A percentile compares a stretch with the other conserved stretches of the same genome.
Conservation (phyloP, 2,329 filamentous ascomycete genomes). For the Neofusicoccum umdonicola region DNA sequence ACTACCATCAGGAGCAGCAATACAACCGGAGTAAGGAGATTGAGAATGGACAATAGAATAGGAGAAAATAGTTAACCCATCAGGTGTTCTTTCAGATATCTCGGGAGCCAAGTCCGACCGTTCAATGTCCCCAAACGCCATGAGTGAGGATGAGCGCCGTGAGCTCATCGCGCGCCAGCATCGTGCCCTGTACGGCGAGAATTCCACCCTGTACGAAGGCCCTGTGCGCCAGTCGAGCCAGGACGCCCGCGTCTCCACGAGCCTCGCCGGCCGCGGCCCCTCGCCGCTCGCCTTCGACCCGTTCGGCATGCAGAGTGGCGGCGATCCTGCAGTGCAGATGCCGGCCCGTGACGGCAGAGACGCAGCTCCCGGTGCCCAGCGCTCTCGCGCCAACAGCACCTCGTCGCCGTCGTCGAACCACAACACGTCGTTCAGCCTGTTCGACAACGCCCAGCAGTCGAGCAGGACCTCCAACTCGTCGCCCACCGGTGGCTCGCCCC, state of each 20-base stretch:
- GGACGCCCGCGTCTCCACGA: constrained; percentile 58
- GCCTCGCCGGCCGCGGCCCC: constrained; percentile 63
- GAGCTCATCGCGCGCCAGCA: constrained; percentile 95
- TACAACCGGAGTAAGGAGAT: constrained; percentile 97
- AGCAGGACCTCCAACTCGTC: constrained; percentile 84
- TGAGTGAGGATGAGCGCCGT: constrained; percentile 94
- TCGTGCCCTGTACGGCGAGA: constrained; percentile 84
- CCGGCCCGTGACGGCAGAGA: constrained; percentile 46
- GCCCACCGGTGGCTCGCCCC: constrained; percentile 71
- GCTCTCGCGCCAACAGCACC: constrained; percentile 76
- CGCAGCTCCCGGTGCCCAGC: constrained; percentile 49
- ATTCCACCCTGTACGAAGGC: constrained; percentile 69
- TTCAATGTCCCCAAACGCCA: constrained; percentile 76
- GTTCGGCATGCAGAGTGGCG: constrained; percentile 53
- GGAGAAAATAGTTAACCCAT: constrained; percentile 39
- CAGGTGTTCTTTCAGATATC: constrained; percentile 66
- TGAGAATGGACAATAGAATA: constrained; percentile 66
- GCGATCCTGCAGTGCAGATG: constrained; percentile 47
- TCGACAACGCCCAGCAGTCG: constrained; percentile 59
- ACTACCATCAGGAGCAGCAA: constrained; percentile 99
- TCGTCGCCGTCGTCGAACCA: constrained; percentile 75
- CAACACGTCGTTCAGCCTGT: constrained; percentile 46
- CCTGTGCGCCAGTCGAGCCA: constrained; percentile 66
- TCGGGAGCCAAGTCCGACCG: constrained; percentile 79
- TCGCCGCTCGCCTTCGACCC: constrained; percentile 81